Conservation (phyloP, 2,329 filamentous ascomycete genomes). For the Phyllosticta capitalensis region DNA sequence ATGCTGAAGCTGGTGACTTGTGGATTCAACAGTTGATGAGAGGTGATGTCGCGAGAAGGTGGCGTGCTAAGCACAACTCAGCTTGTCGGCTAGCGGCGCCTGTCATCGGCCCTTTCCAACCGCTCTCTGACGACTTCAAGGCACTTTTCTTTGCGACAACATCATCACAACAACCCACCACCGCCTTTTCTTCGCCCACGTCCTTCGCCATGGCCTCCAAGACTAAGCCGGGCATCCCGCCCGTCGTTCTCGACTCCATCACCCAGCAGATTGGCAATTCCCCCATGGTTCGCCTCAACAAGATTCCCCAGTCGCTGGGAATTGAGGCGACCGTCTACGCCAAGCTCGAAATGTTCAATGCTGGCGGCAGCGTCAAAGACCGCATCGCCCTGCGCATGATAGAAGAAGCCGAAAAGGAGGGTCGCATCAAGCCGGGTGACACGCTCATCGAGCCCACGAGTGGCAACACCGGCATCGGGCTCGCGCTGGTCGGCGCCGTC, state of each 20-base stretch:
- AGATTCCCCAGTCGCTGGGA: slow-evolving; percentile 80
- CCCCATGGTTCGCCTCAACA: slow-evolving; percentile 88
- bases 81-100: neutral
- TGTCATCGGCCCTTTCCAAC: neutral
- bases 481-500: slow-evolving; percentile 87
- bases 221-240: slow-evolving; percentile 43
- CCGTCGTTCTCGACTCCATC: slow-evolving; percentile 54
- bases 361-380: slow-evolving; percentile 89
- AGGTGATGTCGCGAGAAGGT: neutral
- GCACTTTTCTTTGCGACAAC: neutral
- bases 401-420: slow-evolving; percentile 82
- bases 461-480: slow-evolving; percentile 94
- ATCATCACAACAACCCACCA: neutral
- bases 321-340: slow-evolving; percentile 84
- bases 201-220: slow-evolving; percentile 34
- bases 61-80: neutral
- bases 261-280: slow-evolving; percentile 91
- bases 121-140: neutral
- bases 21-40: neutral
- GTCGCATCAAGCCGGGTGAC: slow-evolving; percentile 92
- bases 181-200: neutral
- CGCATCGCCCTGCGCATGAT: slow-evolving; percentile 96
- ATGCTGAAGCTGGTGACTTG: neutral
- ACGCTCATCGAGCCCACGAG: slow-evolving; percentile 97
- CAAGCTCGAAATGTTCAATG: slow-evolving; percentile 90